Percentiles rank a stretch among this genome's conserved stretches.
phyloP scores from a whole-genome alignment of 1,284 basidiomycete species.

The Leucocoprinus gongylophorus region DNA sequence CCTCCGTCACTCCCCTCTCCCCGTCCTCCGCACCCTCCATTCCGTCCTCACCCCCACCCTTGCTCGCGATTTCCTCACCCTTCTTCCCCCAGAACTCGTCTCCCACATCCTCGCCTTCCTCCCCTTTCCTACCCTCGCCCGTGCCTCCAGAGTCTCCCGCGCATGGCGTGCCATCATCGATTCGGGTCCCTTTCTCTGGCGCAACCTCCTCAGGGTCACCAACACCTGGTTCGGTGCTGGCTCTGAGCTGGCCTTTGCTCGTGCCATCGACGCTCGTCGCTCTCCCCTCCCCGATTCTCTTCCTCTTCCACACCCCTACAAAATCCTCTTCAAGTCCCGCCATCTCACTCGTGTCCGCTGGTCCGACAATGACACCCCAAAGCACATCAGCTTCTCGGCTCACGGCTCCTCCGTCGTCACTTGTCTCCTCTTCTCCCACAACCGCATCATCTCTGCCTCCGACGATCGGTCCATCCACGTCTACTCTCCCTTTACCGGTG shows the following conservation, averaged over 20 bases:
- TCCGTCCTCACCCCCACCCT: slow-evolving; percentile 78
- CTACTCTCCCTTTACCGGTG: slow-evolving; percentile 77
- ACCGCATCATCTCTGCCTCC: slow-evolving; percentile 91
- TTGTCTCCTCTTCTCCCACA: slow-evolving; percentile 87
- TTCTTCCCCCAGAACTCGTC: slow-evolving; percentile 80
- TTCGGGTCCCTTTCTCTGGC: slow-evolving; percentile 79
- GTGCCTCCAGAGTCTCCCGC: slow-evolving; percentile 74
- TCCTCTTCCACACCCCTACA: slow-evolving; percentile 75
- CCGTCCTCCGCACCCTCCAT: slow-evolving; percentile 76
- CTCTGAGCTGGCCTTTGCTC: slow-evolving; percentile 63
- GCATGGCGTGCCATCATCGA: slow-evolving; percentile 80
- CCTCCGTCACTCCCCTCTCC: slow-evolving; percentile 75
- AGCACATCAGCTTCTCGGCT: slow-evolving; percentile 72
- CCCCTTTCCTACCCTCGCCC: slow-evolving; percentile 67
- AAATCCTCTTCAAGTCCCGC: slow-evolving; percentile 80
- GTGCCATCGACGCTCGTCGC: slow-evolving; percentile 55
- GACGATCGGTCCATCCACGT: slow-evolving; percentile 93
- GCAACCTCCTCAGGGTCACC: slow-evolving; percentile 68
- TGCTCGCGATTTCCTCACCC: slow-evolving; percentile 80
- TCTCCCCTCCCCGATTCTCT: slow-evolving; percentile 39
- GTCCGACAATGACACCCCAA: neutral
- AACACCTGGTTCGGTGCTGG: slow-evolving; percentile 83
- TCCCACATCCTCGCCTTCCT: slow-evolving; percentile 75
- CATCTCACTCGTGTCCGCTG: slow-evolving; percentile 56
- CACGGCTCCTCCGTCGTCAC: slow-evolving; percentile 90